A percentile compares a stretch with the other conserved stretches of the same genome.
Conservation (phyloP, 495 filamentous ascomycete genomes). For the Penicillium turbatum region DNA sequence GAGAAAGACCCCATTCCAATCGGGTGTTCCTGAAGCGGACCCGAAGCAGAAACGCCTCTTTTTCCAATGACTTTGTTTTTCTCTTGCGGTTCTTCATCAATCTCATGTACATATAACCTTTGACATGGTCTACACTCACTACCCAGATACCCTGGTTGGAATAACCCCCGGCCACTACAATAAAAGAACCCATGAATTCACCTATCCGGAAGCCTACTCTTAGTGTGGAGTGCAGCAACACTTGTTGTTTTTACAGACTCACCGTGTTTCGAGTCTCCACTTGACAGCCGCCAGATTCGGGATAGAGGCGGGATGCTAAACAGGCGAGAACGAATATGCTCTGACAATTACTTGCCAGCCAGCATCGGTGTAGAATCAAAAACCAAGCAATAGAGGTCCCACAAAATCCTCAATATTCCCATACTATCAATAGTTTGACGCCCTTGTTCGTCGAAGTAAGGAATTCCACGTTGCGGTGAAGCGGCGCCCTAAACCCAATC, state of each 20-base stretch:
- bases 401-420: background rate
- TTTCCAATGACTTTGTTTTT: constrained; percentile 25
- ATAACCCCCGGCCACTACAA: background rate
- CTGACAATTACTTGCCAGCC: too few relatives aligned
- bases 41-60: constrained; percentile 40
- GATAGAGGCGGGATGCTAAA: background rate
- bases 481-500: constrained; percentile 25
- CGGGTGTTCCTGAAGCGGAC: constrained; percentile 15
- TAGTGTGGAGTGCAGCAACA: background rate
- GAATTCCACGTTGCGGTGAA: constrained; percentile 31
- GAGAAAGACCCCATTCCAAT: constrained; percentile 24
- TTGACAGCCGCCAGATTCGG: constrained; percentile 3
- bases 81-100: background rate
- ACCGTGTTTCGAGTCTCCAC: constrained; percentile 5
- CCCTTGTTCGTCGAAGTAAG: constrained; percentile 2
- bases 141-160: background rate
- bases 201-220: background rate
- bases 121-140: background rate
- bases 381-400: background rate
- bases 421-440: background rate
- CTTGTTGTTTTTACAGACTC: constrained; percentile 2
- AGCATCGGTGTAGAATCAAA: background rate
- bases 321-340: too few relatives aligned
- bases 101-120: too few relatives aligned
- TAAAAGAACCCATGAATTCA: background rate